Percentiles rank a stretch among this genome's conserved stretches.
Evolutionary conservation across 129 eudicot genomes (phyloP).

Genomic region (Tagetes erecta): DNA sequence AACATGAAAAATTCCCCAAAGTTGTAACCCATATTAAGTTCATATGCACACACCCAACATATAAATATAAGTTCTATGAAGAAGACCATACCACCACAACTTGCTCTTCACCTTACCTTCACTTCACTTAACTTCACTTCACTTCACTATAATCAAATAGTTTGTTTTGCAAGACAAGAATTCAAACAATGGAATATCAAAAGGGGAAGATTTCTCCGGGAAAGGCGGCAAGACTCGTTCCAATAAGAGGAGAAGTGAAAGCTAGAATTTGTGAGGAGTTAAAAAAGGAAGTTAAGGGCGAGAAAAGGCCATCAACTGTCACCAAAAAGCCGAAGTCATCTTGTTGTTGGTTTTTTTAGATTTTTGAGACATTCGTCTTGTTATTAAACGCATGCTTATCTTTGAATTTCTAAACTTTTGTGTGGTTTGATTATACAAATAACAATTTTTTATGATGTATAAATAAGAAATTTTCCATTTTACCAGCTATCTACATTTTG

Average conservation of each 20-base stretch:
- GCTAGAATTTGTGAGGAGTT: slow-evolving; percentile 24
- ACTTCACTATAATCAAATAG: neutral
- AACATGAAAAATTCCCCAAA: slow-evolving; percentile 22
- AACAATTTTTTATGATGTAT: neutral
- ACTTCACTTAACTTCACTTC: slow-evolving; percentile 20
- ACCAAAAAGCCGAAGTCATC: slow-evolving; percentile 21
- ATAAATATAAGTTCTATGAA: slow-evolving; percentile 17
- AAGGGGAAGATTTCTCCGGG: neutral
- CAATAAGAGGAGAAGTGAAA: slow-evolving; percentile 29
- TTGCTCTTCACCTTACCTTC: neutral
- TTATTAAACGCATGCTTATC: neutral
- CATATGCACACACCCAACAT: neutral
- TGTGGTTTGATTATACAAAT: neutral
- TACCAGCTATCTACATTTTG: neutral
- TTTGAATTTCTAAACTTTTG: neutral
- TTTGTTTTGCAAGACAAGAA: neutral
- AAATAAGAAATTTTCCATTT: neutral
- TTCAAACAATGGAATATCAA: slow-evolving; percentile 17
- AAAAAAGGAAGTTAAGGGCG: slow-evolving; percentile 25
- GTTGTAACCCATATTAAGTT: neutral
- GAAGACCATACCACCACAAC: slow-evolving; percentile 17
- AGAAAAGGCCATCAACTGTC: neutral
- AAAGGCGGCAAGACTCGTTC: neutral
- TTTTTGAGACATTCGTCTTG: neutral
- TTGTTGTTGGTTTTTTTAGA: slow-evolving; percentile 19